Percentiles rank a stretch among this genome's conserved stretches.
Conservation (phyloP, 2,329 filamentous ascomycete genomes). For the Corniculantispora saksenae region DNA sequence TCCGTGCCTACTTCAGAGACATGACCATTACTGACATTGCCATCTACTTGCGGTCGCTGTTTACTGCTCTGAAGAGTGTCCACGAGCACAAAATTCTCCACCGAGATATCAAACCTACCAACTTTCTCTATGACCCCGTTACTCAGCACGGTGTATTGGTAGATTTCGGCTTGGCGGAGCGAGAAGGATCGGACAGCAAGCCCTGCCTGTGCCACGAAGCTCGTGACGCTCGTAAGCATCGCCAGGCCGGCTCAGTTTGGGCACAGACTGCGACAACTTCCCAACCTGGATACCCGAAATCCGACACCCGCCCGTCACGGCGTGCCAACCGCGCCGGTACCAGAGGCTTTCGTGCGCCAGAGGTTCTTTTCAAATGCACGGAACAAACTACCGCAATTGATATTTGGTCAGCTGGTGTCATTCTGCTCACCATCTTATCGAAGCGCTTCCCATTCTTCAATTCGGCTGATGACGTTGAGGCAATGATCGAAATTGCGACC, state of each 20-base stretch:
- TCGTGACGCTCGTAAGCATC: constrained; percentile 60
- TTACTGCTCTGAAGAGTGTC: constrained; percentile 80
- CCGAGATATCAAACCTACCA: constrained; percentile 95
- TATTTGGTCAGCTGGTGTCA: constrained; percentile 96
- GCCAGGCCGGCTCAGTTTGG: constrained; percentile 59
- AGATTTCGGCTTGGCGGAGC: constrained; percentile 97
- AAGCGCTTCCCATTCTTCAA: constrained; percentile 98
- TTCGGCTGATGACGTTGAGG: constrained; percentile 95
- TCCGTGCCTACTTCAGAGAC: constrained; percentile 88
- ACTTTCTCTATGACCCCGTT: constrained; percentile 88
- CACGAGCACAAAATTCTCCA: constrained; percentile 86
- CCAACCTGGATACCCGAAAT: constrained; percentile 78
- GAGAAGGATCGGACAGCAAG: constrained; percentile 73
- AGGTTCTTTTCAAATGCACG: constrained; percentile 96
- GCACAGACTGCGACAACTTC: constrained; percentile 50
- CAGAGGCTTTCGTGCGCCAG: constrained; percentile 90
- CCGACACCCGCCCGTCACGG: constrained; percentile 82
- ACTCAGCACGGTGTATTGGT: constrained; percentile 85
- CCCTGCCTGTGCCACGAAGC: constrained; percentile 79
- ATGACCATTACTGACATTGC: constrained; percentile 86
- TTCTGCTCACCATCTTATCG: constrained; percentile 89
- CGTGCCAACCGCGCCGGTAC: constrained; percentile 94
- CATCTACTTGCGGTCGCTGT: constrained; percentile 85
- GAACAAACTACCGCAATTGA: constrained; percentile 93
- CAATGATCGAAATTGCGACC: constrained; percentile 94